Conservation (phyloP, 2,329 filamentous ascomycete genomes). For the Colletotrichum sp. region DNA sequence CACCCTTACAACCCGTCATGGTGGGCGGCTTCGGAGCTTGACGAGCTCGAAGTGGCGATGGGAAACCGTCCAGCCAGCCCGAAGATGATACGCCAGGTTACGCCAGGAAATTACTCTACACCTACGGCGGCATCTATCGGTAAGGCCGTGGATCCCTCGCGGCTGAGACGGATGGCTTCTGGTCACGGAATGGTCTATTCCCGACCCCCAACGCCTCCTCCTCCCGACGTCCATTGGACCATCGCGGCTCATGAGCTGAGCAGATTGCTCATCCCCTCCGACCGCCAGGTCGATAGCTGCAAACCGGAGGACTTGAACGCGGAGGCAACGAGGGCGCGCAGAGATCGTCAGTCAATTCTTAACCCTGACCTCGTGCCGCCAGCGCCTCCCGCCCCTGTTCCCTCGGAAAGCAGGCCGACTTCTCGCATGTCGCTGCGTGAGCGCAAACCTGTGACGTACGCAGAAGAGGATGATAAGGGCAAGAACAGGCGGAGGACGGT, state of each 20-base stretch:
- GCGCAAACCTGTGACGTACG: constrained; percentile 62
- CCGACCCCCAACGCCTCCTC: constrained; percentile 66
- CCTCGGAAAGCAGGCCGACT: constrained; percentile 48
- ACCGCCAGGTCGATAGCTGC: constrained; percentile 77
- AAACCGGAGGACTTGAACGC: constrained; percentile 78
- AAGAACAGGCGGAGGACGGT: constrained; percentile 66
- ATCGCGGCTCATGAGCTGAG: constrained; percentile 83
- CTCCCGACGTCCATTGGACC: constrained; percentile 85
- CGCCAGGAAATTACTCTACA: constrained; percentile 77
- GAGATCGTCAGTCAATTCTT: constrained; percentile 66
- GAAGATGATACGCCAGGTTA: constrained; percentile 59
- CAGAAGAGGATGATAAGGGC: constrained; percentile 45
- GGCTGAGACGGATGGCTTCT: constrained; percentile 67
- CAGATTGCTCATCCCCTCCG: constrained; percentile 78
- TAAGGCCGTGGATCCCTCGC: constrained; percentile 73
- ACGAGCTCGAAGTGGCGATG: constrained; percentile 69
- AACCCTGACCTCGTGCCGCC: constrained; percentile 37
- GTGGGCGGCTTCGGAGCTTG: constrained; percentile 72
- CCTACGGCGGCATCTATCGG: constrained; percentile 88
- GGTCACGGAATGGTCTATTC: constrained; percentile 44
- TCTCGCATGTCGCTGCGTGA: constrained; percentile 74
- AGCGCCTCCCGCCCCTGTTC: constrained; percentile 23
- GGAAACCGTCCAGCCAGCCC: constrained; percentile 52
- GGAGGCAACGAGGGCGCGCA: constrained; percentile 65
- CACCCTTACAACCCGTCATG: constrained; percentile 69